Percentiles rank a stretch among this genome's conserved stretches.
Evolutionary conservation across 2,329 filamentous ascomycete species (phyloP).

Genomic region (Neofusicoccum kwambonambiense): DNA sequence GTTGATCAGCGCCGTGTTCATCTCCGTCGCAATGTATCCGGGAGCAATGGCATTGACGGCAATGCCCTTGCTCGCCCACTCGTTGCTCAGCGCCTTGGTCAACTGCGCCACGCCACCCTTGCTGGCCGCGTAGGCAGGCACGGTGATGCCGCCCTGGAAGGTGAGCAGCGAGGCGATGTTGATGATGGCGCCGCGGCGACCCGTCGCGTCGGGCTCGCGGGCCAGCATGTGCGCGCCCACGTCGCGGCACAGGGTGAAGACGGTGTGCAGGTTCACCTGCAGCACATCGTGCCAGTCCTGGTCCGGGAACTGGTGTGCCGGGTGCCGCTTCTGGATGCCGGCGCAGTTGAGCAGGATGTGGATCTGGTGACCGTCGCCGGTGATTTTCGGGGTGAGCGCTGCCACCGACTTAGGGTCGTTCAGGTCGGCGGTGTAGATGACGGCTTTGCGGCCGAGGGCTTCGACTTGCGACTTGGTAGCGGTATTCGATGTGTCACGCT

Average conservation of each 20-base stretch:
- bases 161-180: conserved; percentile 80
- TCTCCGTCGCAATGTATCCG: conserved; percentile 90
- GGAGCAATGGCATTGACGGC: conserved; percentile 87
- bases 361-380: conserved; percentile 63
- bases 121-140: conserved; percentile 81
- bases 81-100: conserved; percentile 81
- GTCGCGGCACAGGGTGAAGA: conserved; percentile 76
- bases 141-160: conserved; percentile 84
- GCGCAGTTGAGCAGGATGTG: conserved; percentile 83
- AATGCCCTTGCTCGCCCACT: conserved; percentile 78
- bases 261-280: conserved; percentile 80
- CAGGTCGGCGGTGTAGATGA: conserved; percentile 70
- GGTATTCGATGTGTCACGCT: conserved; percentile 57
- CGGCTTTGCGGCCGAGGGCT: conserved; percentile 63
- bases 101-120: conserved; percentile 85
- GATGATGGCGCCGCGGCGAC: conserved; percentile 70
- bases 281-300: conserved; percentile 77
- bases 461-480: conserved; percentile 62
- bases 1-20: conserved; percentile 80
- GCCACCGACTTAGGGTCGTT: conserved; percentile 59
- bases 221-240: conserved; percentile 75
- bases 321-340: conserved; percentile 78
- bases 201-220: conserved; percentile 48
- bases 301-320: conserved; percentile 72
- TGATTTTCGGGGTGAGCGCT: conserved; percentile 59